Evolutionary conservation across 192 early-diverging fungal species (phyloP).

Genomic region (Podila epigama): DNA sequence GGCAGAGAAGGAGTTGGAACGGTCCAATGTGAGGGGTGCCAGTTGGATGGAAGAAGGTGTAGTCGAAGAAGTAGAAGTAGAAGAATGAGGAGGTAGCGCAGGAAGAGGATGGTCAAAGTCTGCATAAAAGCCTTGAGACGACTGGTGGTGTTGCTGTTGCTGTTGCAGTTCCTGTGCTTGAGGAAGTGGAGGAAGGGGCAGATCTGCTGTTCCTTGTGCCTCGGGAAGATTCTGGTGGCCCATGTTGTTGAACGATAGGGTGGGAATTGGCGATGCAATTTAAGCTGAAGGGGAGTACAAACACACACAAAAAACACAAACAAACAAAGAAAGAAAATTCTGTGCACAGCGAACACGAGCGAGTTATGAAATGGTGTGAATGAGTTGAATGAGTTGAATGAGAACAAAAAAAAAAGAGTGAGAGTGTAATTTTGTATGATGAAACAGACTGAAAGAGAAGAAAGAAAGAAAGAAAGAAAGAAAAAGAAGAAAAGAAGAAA

Average conservation of each 20-base stretch:
- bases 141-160: background rate
- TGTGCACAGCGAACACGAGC: background rate
- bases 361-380: background rate
- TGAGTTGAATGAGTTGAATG: slow-evolving; percentile 6
- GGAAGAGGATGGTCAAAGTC: too few species aligned
- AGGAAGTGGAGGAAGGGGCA: too few species aligned
- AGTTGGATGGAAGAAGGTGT: slow-evolving; percentile 1
- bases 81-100: slow-evolving; percentile 3
- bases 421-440: background rate
- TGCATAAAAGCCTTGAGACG: background rate
- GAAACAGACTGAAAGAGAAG: background rate
- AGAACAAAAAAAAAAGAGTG: background rate
- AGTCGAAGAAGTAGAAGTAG: background rate
- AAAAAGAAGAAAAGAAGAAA: background rate
- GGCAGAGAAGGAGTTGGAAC: slow-evolving; percentile 10
- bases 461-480: background rate
- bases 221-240: slow-evolving; percentile 1
- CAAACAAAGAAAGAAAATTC: background rate
- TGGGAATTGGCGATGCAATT: background rate
- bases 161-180: background rate
- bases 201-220: too few species aligned
- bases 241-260: background rate
- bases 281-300: background rate
- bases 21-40: slow-evolving; percentile 7
- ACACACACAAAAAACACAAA: background rate